Conservation (phyloP, 2,329 filamentous ascomycete genomes). For the Colletotrichum graminicola region DNA sequence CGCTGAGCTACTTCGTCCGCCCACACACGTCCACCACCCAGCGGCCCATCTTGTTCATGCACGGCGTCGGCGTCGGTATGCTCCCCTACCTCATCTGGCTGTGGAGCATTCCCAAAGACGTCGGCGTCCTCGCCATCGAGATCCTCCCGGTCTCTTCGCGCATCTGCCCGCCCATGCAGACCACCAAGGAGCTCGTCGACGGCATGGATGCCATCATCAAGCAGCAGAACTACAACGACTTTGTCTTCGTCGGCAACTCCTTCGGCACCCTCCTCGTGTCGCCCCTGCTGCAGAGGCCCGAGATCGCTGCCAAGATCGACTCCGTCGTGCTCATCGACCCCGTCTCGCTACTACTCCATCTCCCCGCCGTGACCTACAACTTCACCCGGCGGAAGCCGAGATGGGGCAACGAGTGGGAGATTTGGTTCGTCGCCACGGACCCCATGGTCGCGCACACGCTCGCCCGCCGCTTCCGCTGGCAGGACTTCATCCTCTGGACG, state of each 20-base stretch:
- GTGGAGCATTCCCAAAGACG: constrained; percentile 58
- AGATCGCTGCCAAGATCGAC: constrained; percentile 59
- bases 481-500: constrained; percentile 77
- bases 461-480: constrained; percentile 78
- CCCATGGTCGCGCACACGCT: constrained; percentile 74
- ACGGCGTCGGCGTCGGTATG: constrained; percentile 78
- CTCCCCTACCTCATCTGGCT: constrained; percentile 72
- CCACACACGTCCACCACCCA: constrained; percentile 70
- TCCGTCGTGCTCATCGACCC: constrained; percentile 68
- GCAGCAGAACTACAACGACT: constrained; percentile 67
- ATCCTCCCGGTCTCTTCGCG: constrained; percentile 75
- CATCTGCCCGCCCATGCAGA: constrained; percentile 60
- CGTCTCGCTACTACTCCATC: constrained; percentile 76
- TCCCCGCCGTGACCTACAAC: constrained; percentile 79
- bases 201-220: constrained; percentile 62
- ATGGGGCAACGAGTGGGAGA: constrained; percentile 74
- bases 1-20: constrained; percentile 74
- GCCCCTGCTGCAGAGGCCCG: constrained; percentile 55
- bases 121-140: constrained; percentile 75
- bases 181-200: constrained; percentile 40
- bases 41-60: constrained; percentile 75
- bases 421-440: constrained; percentile 79
- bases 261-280: constrained; percentile 74
- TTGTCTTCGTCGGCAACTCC: constrained; percentile 73
- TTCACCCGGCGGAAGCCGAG: constrained; percentile 68